Conservation (phyloP, 192 early-diverging fungal genomes). For the Oehlia diaphana region DNA sequence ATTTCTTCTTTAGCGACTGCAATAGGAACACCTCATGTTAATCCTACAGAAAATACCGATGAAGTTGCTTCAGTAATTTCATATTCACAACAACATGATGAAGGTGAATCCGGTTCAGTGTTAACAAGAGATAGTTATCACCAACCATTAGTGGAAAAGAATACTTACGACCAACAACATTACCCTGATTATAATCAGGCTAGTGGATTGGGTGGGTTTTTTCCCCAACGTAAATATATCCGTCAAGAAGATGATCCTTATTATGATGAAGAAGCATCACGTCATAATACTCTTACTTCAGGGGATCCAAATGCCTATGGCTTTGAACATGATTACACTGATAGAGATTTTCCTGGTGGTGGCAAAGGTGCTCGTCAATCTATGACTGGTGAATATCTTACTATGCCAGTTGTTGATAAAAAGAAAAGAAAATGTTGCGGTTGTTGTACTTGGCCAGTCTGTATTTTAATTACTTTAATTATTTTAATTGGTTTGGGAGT, state of each 20-base stretch:
- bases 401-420: background rate
- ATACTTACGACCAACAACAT: background rate
- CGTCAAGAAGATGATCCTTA: background rate
- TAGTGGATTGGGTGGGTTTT: background rate
- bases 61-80: background rate
- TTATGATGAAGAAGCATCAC: slow-evolving; percentile 1
- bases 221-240: background rate
- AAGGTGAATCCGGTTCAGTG: no score
- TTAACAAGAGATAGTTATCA: no score
- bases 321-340: background rate
- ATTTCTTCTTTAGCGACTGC: background rate
- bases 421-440: background rate
- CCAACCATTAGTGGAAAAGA: background rate
- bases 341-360: background rate
- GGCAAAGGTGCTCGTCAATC: background rate
- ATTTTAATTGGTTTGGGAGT: background rate
- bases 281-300: background rate
- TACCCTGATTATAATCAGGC: background rate
- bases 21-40: background rate
- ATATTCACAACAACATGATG: no score
- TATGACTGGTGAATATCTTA: background rate
- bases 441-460: background rate
- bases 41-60: background rate
- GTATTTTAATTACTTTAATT: slow-evolving; percentile 1
- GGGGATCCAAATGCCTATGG: background rate